These are phyloP conservation scores for Neurospora hispaniola DNA, from an alignment of 495 filamentous ascomycete genomes.

Conservation along the genomic window DNA sequence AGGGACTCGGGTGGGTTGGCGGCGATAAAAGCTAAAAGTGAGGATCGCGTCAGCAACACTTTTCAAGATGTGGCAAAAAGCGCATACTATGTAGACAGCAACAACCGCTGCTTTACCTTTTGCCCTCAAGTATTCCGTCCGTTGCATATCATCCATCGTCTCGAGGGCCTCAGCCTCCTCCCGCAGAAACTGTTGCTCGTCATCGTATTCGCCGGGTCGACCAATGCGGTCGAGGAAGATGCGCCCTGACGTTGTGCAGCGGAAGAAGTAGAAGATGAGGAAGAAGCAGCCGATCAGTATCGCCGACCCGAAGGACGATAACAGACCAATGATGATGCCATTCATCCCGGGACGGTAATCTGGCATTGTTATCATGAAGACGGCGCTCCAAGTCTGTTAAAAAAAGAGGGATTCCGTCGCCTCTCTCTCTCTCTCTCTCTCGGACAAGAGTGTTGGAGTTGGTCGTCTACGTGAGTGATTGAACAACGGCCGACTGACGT, in stretches of 20 bases:
- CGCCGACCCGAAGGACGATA: slow-evolving; percentile 94
- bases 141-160: slow-evolving; percentile 86
- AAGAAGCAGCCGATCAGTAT: slow-evolving; percentile 71
- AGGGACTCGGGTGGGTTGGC: slow-evolving; percentile 91
- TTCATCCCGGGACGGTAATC: slow-evolving; percentile 34
- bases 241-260: slow-evolving; percentile 76
- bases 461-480: neutral
- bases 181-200: slow-evolving; percentile 82
- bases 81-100: neutral
- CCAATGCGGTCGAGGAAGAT: slow-evolving; percentile 92
- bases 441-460: neutral
- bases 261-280: slow-evolving; percentile 84
- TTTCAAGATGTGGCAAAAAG: neutral
- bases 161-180: slow-evolving; percentile 95
- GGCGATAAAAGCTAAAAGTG: slow-evolving; percentile 69
- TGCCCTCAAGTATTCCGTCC: slow-evolving; percentile 82
- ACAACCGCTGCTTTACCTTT: slow-evolving; percentile 58
- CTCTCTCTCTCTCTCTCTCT: neutral
- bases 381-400: neutral
- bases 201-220: slow-evolving; percentile 91
- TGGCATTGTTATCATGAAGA: slow-evolving; percentile 11
- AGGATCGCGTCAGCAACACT: slow-evolving; percentile 6
- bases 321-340: slow-evolving; percentile 87
- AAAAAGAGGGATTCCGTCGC: neutral
- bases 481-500: slow-evolving; percentile 9